Evolutionary conservation across 305 asterid species (phyloP), one percentile per base, ranked within the genome.

Genomic region (Fraxinus platypoda): DNA sequence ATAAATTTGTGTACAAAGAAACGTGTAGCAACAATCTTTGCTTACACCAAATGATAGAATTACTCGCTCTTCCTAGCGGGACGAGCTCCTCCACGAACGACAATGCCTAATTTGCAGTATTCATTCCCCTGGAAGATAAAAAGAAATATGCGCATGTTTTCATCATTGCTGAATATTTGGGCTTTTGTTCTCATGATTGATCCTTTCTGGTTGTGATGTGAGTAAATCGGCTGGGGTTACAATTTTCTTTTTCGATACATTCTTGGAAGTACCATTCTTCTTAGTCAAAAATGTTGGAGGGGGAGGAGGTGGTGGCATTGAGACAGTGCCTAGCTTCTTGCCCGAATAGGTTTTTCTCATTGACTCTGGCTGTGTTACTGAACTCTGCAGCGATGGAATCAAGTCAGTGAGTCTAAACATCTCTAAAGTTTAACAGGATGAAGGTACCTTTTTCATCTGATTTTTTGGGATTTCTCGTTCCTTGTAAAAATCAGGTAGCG

Each of bases 401-500:
- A 64, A 31, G 8, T 28, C 72, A 28, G 19, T 21, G 0, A 74
- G 26, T 13, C 64, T 33, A 46, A 34, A 30, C 57, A 68, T 41
- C 21, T 66, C 68, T 46, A 19, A 76, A 12, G 43, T 66, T 82
- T 82, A 75, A 30, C 31, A 25, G 33, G 8, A 49, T 33, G 12
- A 2, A 82, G 8, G 8, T 87, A 91, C 97, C 94, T 90, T 89
- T 64, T 87, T 85, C 77, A 75, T 75, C 33, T 82, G 91, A 70
- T 70, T 71, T 81, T 83, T 89, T 77, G 88, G 85, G 70, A 84
- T 71, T 81, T 91, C 92, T 78, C 85, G 77, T 72, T 91, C 92
- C 87, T 90, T 92, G 89, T 92, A 85, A 80, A 93, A 94, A 38
- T 91, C 88, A n/a, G 97, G 97, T 79, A 90, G 87, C 37, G 94